Evolutionary conservation across 2,329 filamentous ascomycete genomes (phyloP), one percentile per base, ranked within the genome.

Genomic region (Harringtonia aguacate): DNA sequence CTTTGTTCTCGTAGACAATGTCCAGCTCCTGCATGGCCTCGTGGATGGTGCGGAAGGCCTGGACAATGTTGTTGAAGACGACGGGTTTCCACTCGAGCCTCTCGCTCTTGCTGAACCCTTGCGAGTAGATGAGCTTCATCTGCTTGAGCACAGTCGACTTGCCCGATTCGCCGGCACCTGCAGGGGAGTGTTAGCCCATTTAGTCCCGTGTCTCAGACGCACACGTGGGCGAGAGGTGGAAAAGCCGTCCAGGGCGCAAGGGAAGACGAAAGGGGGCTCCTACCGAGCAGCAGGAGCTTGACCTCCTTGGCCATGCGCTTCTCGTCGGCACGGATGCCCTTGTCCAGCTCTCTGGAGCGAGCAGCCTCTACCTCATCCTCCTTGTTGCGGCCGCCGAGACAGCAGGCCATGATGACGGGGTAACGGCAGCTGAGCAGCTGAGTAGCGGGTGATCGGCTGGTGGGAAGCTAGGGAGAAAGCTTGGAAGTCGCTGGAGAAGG

Each of bases 61-160:
- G 86, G 41, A 95, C 72, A 52, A 97, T 75, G 63, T 98, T 98
- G 64, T 83, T 89, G 66, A 95, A 97, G 53, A 97, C 89, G 57
- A 95, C 89, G 15, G 88, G 85, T 55, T 92, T 88, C 75, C 87
- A 94, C 70, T 95, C 87, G 52, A 94, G 79, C 62, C 88, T 86
- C 63, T 97, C 92, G 51, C 78, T 80, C 56, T 86, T 84, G 58
- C 80, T 86, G 68, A 97, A 97, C 41, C 92, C 90, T 62, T 88
- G 81, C 14, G 87, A 81, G 62, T 97, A 92, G 55, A 98, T 95
- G 64, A 98, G 81, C 63, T 90, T 90, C 92, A 98, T 97, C 72
- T 97, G 90, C 70, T 97, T 97, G 52, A 97, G 77, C 47, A 97
- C 89, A 2, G 90, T 97, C 9, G 90, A 95, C 67, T 97, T 97